Conservation (phyloP, 805 yeast species). For the Hemisphaericaspora nanyangensis region DNA sequence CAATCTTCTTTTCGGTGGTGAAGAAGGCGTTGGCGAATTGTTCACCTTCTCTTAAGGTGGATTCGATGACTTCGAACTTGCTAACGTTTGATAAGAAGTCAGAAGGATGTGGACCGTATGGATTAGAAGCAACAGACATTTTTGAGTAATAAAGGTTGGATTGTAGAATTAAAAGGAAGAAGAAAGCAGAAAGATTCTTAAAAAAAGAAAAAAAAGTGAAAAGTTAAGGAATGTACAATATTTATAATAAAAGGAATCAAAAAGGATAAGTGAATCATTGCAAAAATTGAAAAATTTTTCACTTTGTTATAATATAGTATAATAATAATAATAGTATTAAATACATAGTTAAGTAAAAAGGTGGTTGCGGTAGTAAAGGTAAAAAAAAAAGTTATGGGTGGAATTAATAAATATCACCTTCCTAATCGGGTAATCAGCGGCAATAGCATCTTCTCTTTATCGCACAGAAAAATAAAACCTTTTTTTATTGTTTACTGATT, state of each 20-base stretch:
- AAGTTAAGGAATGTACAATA: neutral
- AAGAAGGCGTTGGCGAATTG: constrained; percentile 63
- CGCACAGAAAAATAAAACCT: too few relatives aligned
- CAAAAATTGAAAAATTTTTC: neutral
- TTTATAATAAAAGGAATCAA: neutral
- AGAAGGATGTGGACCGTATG: constrained; percentile 58
- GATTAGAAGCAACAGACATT: constrained; percentile 31
- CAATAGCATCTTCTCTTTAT: too few relatives aligned
- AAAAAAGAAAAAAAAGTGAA: neutral
- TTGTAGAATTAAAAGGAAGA: neutral
- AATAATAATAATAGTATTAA: too few relatives aligned
- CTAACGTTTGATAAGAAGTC: constrained; percentile 54
- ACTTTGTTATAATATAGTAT: too few relatives aligned
- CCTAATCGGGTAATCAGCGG: too few relatives aligned
- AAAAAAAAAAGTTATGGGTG: too few relatives aligned
- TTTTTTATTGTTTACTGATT: too few relatives aligned
- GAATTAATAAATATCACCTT: too few relatives aligned
- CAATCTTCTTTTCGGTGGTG: constrained; percentile 51
- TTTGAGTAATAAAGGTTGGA: neutral
- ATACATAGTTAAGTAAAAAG: too few relatives aligned
- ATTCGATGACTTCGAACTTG: constrained; percentile 51
- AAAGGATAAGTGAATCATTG: too few relatives aligned
- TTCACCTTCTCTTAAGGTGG: constrained; percentile 61
- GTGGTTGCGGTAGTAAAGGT: too few relatives aligned
- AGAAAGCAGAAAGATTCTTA: neutral